These are phyloP conservation scores for Mortierella polycephala DNA, from an alignment of 371 early-diverging fungal species.

Conservation along the genomic window DNA sequence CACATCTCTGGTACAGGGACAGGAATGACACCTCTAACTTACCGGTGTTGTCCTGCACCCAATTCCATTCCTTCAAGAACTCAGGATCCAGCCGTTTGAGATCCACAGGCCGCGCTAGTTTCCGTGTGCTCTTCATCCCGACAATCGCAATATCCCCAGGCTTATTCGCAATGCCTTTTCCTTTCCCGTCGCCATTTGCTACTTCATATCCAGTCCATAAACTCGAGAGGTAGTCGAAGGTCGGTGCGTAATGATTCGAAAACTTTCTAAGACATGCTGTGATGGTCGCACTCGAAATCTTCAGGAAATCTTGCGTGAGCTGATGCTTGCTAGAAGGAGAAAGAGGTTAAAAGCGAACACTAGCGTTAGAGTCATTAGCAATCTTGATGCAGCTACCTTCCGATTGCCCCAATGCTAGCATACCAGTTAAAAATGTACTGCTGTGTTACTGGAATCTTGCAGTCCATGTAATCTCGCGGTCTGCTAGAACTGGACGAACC, in stretches of 20 bases:
- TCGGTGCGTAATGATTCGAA: conserved; percentile 37
- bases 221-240: conserved; percentile 28
- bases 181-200: not conserved
- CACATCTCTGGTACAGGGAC: not conserved
- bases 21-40: not conserved
- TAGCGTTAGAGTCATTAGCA: not conserved
- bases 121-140: conserved; percentile 9
- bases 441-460: too few species aligned
- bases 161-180: not conserved
- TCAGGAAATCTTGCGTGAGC: conserved; percentile 49
- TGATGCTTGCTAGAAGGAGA: conserved; percentile 21
- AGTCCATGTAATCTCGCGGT: too few species aligned
- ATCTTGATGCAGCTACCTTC: not conserved
- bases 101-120: not conserved
- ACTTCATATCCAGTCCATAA: conserved; percentile 4
- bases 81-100: conserved; percentile 19
- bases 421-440: too few species aligned
- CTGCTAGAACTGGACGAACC: too few species aligned
- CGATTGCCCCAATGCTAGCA: too few species aligned
- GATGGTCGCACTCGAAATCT: conserved; percentile 26
- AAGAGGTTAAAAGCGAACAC: not conserved
- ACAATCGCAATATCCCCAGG: conserved; percentile 2
- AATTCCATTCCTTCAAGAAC: conserved; percentile 29
- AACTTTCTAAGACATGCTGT: conserved; percentile 19
- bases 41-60: conserved; percentile 33